Base-by-base conservation (phyloP, 2,329 filamentous ascomycete species). In the Botryotinia narcissicola region DNA sequence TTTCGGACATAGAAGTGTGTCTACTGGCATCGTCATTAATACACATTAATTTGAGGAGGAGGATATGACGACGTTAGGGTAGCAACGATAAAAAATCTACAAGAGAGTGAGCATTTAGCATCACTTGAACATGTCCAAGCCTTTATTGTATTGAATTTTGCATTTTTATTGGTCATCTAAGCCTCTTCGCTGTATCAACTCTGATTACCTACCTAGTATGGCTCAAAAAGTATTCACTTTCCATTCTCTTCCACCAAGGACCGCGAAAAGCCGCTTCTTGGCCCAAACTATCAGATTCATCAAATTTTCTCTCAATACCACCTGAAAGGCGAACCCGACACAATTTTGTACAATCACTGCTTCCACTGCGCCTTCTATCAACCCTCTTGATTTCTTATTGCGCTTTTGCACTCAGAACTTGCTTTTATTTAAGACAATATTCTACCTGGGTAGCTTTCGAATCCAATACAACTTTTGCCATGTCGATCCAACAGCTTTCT, bases 401-500 rank as follows among this genome's bases (percentile, higher is more conserved):
- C 29, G 16, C 14, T 25, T 32, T 48, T 25, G 63, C 9, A 10
- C 20, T 1, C 37, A 40, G 5, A 32, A n/a, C 29, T 6, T 54
- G 9, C 40, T 9, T 57, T 29, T 32, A 25, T 29, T 57, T 18
- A 32, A 25, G 14, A 8, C 6, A 57, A 16, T 18, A 16, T 57
- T 42, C 1, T 2, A n/a, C 5, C 5, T 54, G 25, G 2, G 25
- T 54, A 42, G 10, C 2, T 32, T 20, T 57, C n/a, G 2, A 8
- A 40, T 8, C 12, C 25, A 18, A 32, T 9, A 57, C 10, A 32
- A 69, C 40, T 22, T 32, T 7, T 51, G 54, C 37, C 48, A 69
- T 69, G 66, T 69, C 66, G n/a, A 69, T 42, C 10, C 48, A 69
- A 9, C 66, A 69, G n/a, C 25, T 69, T 42, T 22, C 37, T 10